These are phyloP conservation scores for Rhizophagus sp. DNA, from an alignment of 192 early-diverging fungal genomes.

Conservation along the genomic window DNA sequence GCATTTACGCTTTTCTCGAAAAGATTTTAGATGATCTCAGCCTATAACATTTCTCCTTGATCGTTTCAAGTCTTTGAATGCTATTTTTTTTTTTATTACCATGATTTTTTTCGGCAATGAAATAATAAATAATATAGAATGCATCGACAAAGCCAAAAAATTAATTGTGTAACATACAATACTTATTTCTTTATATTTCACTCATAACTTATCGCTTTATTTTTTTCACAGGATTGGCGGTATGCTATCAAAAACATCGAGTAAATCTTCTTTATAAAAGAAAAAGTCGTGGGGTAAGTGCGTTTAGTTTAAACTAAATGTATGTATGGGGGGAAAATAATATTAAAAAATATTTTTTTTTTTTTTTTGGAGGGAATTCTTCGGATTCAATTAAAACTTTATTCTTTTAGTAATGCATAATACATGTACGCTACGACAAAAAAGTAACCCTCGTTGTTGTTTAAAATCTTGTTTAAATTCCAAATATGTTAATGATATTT, in stretches of 20 bases:
- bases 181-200: too few species aligned
- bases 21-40: not conserved
- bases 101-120: not conserved
- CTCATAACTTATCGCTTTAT: too few species aligned
- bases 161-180: too few species aligned
- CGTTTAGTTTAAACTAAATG: not conserved
- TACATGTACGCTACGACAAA: not conserved
- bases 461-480: not conserved
- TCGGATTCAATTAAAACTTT: not conserved
- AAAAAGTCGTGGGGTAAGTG: not conserved
- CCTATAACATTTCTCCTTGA: not conserved
- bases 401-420: not conserved
- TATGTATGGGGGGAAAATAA: not conserved
- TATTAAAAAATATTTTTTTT: not conserved
- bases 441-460: not conserved
- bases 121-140: not conserved
- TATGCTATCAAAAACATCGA: not conserved
- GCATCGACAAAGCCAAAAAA: too few species aligned
- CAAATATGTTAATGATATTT: not conserved
- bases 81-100: not conserved
- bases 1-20: not conserved
- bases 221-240: too few species aligned
- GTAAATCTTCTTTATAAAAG: not conserved
- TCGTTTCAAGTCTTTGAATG: not conserved
- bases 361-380: not conserved